Conservation (phyloP, 768 basidiomycete genomes). For the Serendipita sp. region DNA sequence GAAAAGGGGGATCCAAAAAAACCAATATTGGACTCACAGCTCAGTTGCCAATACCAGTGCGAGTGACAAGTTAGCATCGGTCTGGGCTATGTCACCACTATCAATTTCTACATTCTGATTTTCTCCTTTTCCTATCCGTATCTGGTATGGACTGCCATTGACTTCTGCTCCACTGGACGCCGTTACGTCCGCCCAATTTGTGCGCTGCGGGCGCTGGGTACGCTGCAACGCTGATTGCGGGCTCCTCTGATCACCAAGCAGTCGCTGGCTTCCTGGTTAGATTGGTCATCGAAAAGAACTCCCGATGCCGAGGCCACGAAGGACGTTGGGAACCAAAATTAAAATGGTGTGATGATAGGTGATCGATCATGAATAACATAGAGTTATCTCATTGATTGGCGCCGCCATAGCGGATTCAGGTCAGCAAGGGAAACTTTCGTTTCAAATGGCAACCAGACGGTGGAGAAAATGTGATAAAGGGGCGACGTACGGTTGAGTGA, state of each 20-base stretch:
- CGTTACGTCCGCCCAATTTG: conserved; percentile 9
- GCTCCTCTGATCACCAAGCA: neutral
- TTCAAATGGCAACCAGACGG: no score
- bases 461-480: no score
- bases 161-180: neutral
- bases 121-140: no score
- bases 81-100: conserved; percentile 26
- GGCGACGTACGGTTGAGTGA: no score
- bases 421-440: no score
- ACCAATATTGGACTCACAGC: conserved; percentile 28
- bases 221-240: neutral
- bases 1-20: conserved; percentile 5
- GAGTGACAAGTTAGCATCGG: conserved; percentile 41
- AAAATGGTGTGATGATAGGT: no score
- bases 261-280: neutral
- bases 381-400: no score
- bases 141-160: conserved; percentile 14
- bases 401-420: no score
- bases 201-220: neutral
- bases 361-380: no score
- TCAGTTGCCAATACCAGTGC: conserved; percentile 49
- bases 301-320: no score
- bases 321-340: no score
- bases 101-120: conserved; percentile 28
- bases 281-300: neutral